Evolutionary conservation across 148 eudicot genomes (phyloP).

Genomic region (Dysphania ambrosioides): DNA sequence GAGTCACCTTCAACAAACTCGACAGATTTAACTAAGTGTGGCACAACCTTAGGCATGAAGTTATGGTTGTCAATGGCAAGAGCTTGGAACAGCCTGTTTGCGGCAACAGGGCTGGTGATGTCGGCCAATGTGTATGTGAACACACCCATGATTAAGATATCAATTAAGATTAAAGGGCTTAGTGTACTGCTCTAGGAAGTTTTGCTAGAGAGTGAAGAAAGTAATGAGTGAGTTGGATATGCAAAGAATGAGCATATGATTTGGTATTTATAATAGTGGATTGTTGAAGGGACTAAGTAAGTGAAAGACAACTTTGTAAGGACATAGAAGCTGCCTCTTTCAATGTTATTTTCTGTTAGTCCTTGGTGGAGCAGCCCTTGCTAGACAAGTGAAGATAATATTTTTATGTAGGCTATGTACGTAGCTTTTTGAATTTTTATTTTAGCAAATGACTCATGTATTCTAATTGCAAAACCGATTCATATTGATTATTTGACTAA

Average conservation of each 20-base stretch:
- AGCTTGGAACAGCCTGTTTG: constrained; percentile 31
- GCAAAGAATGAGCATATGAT: not conserved
- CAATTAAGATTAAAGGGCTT: not conserved
- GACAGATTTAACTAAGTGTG: constrained; percentile 22
- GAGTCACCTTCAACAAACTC: constrained; percentile 30
- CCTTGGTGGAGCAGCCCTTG: constrained; percentile 9
- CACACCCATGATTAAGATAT: constrained; percentile 16
- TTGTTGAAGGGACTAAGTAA: not conserved
- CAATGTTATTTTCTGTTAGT: not conserved
- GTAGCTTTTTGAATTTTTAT: too few species aligned
- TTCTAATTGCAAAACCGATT: too few species aligned
- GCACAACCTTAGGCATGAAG: constrained; percentile 33
- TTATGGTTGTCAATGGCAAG: constrained; percentile 32
- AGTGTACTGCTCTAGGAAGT: too few species aligned
- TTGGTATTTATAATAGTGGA: constrained; percentile 6
- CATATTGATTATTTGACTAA: too few species aligned
- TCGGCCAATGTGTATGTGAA: constrained; percentile 24
- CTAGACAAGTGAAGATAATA: not conserved
- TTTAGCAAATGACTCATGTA: too few species aligned
- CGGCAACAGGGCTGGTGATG: constrained; percentile 18
- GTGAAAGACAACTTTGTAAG: not conserved
- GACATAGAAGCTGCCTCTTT: not conserved
- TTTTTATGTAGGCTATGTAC: not conserved
- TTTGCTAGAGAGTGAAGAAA: not conserved
- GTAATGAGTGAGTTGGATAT: not conserved